These are phyloP conservation scores for Podila verticillata DNA, from an alignment of 192 early-diverging fungal genomes.

Conservation along the genomic window DNA sequence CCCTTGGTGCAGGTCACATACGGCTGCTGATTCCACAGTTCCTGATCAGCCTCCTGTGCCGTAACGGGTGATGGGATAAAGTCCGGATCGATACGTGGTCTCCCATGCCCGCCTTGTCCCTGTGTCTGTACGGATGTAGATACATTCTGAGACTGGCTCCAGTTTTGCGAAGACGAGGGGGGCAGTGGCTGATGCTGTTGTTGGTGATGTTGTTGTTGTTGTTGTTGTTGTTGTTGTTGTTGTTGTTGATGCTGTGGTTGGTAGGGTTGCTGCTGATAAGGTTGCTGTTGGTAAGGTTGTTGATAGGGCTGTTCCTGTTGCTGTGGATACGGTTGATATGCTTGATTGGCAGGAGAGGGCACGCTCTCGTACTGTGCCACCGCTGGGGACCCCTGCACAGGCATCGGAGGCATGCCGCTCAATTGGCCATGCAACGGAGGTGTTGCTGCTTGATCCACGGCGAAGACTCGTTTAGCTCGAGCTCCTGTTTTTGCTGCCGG, in stretches of 20 bases:
- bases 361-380: conserved; percentile 19
- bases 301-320: conserved; percentile 12
- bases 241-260: conserved; percentile 45
- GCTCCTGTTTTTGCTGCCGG: conserved; percentile 26
- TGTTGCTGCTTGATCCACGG: conserved; percentile 18
- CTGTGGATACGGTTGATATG: conserved; percentile 28
- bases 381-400: conserved; percentile 15
- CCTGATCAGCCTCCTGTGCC: conserved; percentile 87
- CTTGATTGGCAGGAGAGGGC: conserved; percentile 1
- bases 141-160: conserved; percentile 48
- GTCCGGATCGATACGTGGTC: conserved; percentile 90
- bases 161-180: conserved; percentile 13
- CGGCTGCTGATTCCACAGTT: conserved; percentile 66
- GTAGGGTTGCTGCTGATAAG: conserved; percentile 38
- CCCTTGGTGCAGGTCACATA: conserved; percentile 78
- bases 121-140: too few species aligned
- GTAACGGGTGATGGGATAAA: conserved; percentile 91
- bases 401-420: conserved; percentile 18
- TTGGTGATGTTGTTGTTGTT: conserved; percentile 4
- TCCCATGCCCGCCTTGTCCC: not conserved
- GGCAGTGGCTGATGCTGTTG: too few species aligned
- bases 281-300: conserved; percentile 43
- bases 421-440: conserved; percentile 22
- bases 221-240: conserved; percentile 35
- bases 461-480: conserved; percentile 44